Percentiles rank a stretch among this genome's conserved stretches.
These are phyloP conservation scores for Phyllosticta paracitricarpa DNA, from an alignment of 2,329 filamentous ascomycete genomes.

Conservation along the genomic window DNA sequence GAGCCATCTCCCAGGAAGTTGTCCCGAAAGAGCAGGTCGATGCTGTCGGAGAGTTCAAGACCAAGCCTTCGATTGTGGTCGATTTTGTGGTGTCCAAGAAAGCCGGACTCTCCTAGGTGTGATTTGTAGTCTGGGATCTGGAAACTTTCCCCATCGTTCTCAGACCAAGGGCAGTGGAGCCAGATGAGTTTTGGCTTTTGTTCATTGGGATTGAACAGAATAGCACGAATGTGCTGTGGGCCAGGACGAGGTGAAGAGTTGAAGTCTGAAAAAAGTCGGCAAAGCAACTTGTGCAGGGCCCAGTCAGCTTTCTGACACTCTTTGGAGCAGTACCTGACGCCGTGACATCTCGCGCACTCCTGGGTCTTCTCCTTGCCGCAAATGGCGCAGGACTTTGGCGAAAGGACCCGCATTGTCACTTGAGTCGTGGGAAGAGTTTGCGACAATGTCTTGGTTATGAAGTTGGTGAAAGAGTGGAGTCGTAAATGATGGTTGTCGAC, in stretches of 20 bases:
- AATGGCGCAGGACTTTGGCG: not conserved
- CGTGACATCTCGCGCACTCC: conserved; percentile 5
- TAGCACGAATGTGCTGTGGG: not conserved
- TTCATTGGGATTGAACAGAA: conserved; percentile 7
- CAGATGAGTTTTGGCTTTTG: conserved; percentile 5
- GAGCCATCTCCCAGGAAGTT: conserved; percentile 12
- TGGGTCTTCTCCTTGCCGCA: not conserved
- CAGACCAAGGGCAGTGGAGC: not conserved
- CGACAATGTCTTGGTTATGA: too few species aligned
- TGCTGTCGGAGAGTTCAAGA: conserved; percentile 5
- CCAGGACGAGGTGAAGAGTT: not conserved
- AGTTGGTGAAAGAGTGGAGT: too few species aligned
- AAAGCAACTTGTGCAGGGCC: conserved; percentile 9
- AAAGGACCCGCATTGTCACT: too few species aligned
- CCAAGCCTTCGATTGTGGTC: conserved; percentile 1
- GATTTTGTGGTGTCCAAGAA: not conserved
- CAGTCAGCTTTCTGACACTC: conserved; percentile 9
- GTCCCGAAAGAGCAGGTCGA: conserved; percentile 8
- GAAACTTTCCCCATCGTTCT: not conserved
- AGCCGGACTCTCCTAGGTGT: not conserved
- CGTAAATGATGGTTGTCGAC: too few species aligned
- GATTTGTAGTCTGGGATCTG: not conserved
- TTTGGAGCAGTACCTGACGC: conserved; percentile 10
- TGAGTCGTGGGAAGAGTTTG: too few species aligned
- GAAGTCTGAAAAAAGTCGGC: conserved; percentile 7